A percentile compares a stretch with the other conserved stretches of the same genome.
Conservation (phyloP, 192 early-diverging fungal species). For the Coemansia asiatica region DNA sequence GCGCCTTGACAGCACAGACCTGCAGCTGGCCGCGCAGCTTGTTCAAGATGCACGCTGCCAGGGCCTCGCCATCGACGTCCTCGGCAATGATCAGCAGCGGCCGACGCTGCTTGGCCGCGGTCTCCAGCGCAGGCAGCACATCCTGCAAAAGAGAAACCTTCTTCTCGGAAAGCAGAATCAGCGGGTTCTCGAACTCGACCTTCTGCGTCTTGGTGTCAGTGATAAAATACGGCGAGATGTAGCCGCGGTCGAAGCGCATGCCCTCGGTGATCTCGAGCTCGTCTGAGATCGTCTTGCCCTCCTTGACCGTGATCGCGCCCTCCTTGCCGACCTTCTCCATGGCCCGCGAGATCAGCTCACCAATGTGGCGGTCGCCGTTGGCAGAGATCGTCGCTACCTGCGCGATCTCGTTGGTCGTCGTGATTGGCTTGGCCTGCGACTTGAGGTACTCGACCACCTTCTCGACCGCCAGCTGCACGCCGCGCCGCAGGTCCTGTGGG, state of each 20-base stretch:
- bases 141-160: constrained; percentile 97
- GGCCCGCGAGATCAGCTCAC: constrained; percentile 93
- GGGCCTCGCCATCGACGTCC: constrained; percentile 98
- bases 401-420: constrained; percentile 94
- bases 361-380: constrained; percentile 98
- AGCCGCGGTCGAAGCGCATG: constrained; percentile 99
- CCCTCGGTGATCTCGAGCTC: constrained; percentile 99
- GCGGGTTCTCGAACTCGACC: constrained; percentile 99
- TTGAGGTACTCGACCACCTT: constrained; percentile 90
- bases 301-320: constrained; percentile 99
- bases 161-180: constrained; percentile 97
- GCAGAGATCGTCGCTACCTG: constrained; percentile 99
- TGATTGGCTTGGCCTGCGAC: constrained; percentile 86
- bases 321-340: constrained; percentile 99
- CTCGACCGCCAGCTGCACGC: constrained; percentile 92
- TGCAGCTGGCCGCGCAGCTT: constrained; percentile 98
- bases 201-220: constrained; percentile 98
- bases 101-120: constrained; percentile 90
- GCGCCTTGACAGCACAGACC: constrained; percentile 97
- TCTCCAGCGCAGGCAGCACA: constrained; percentile 93
- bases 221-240: constrained; percentile 99
- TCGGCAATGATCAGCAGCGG: constrained; percentile 97
- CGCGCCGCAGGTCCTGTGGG: constrained; percentile 96
- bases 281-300: constrained; percentile 99
- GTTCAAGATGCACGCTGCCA: constrained; percentile 99